Evolutionary conservation across 495 filamentous ascomycete species (phyloP), one percentile per base, ranked within the genome.

Genomic region (Aspergillus saccharolyticus): DNA sequence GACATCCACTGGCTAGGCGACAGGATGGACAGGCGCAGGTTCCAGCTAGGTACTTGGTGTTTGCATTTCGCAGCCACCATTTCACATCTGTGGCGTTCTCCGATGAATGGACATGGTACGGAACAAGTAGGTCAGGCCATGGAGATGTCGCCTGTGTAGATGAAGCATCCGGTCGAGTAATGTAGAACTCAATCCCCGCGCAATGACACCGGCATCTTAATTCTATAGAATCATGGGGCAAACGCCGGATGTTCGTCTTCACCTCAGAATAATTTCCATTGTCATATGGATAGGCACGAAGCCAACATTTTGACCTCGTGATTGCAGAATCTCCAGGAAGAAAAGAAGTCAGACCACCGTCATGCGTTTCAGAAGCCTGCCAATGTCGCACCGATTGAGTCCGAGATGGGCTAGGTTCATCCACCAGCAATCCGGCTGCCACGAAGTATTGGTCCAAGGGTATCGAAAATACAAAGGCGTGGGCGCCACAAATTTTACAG

Each of bases 401-500:
- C 66, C 60, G 58, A 63, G 54, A 74, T 62, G 57, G 18, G 4
- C 66, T 61, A 30, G 56, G 18, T 4, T 67, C 60, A 39, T 64
- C 61, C 16, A 70, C 68, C 18, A 75, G 63, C 10, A 79, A 64
- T 44, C 75, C 78, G 24, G 68, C 78, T 22, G 64, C 68, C 48
- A 84, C 80, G 39, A 70, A 59, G 57, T 73, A 78, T 25, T 65
- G 70, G 12, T 67, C 74, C 6, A 52, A 61, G 3, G 66, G 55
- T 53, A 63, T 59, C 24, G 54, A 44, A 44, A 69, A 66, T 5
- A 68, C 63, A 53, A 87, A 84, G 59, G 85, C 72, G 59, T 88
- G 84, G 22, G 83, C 81, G 28, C 87, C 87, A 58, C 88, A 92
- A 15, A 69, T 82, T n/a, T 65, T 61, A 68, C 89, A 91, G 68